Base-by-base conservation (phyloP, 163 green algal species). In the Volvox carteri region DNA sequence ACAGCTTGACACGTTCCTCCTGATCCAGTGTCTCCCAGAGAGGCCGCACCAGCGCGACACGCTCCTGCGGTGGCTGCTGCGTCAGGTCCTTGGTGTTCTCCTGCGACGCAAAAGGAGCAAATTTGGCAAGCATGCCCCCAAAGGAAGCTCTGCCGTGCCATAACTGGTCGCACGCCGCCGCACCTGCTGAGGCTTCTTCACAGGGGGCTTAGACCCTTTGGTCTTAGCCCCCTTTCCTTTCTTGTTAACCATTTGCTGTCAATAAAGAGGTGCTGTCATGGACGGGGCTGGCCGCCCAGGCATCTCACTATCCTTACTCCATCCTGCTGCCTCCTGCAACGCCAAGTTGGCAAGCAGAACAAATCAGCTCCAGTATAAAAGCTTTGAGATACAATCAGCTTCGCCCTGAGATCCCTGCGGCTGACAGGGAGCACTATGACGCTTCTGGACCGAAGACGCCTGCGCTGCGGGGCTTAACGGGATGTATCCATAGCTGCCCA, bases 21-120 rank as follows among this genome's bases (percentile, higher is more conserved):
- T 94, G 93, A 0, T 62, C 18, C 25, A 96, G 75, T 14, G 90
- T 93, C 92, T 97, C 94, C 96, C 96, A 98, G 33, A 96, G 90
- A 0, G 95, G 95, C 60, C 92, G 88, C 14, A 97, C 95, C 21
- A 94, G 87, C 11, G 88, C 83, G 30, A 97, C 94, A 1, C 95
- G 92, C 33, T 97, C 95, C 54, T 94, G 86, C 19, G 95, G 94
- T 25, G 80, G 54, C 2, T 93, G 80, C 58, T 88, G 74, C 25
- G 65, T 65, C 16, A 87, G 33, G 58, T 87, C 81, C 81, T 87
- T 87, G 16, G 48, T 30, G 21, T n/a, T 60, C 33, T 80, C 81
- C 81, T 87, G 78, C 77, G 54, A 37, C 50, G 56, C 28, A 76
- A n/a, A 50, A 12, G 44, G 42, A 80, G 6, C n/a, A 41, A 6